phyloP scores from a whole-genome alignment of 345 rosid species.

The Populus deltoides region DNA sequence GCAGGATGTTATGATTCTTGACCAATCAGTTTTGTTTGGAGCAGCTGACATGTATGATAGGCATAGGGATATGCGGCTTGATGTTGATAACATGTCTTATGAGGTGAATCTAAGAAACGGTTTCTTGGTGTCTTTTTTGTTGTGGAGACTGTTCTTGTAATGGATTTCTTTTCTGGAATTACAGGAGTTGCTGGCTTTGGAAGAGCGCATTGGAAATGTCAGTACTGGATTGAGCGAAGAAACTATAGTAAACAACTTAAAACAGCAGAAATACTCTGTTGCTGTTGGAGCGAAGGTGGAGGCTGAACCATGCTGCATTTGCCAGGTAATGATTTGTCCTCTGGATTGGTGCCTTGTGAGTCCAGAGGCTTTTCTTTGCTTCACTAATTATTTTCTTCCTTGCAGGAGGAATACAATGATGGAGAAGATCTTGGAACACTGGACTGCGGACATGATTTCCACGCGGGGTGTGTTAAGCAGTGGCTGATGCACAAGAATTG shows the following conservation, averaged over 20 bases:
- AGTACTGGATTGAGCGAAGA: slow-evolving; percentile 82
- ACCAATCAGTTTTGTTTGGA: slow-evolving; percentile 64
- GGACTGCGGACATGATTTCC: slow-evolving; percentile 80
- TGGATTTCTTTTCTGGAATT: slow-evolving; percentile 4
- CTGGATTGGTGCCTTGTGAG: background rate
- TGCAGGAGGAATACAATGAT: slow-evolving; percentile 67
- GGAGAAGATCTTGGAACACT: slow-evolving; percentile 68
- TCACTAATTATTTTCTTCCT: slow-evolving; percentile 1
- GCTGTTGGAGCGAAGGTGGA: slow-evolving; percentile 36
- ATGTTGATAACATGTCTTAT: slow-evolving; percentile 95
- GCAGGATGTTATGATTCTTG: slow-evolving; percentile 82
- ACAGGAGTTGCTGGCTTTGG: slow-evolving; percentile 80
- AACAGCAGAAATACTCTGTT: slow-evolving; percentile 37
- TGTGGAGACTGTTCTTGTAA: background rate
- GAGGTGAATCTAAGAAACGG: slow-evolving; percentile 48
- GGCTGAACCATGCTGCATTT: slow-evolving; percentile 79
- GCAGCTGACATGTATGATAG: slow-evolving; percentile 66
- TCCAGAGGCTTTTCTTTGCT: background rate
- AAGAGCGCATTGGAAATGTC: slow-evolving; percentile 90
- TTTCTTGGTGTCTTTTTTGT: background rate
- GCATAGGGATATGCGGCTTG: slow-evolving; percentile 93
- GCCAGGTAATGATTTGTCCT: slow-evolving; percentile 52
- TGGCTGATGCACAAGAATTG: slow-evolving; percentile 80
- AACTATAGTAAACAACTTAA: slow-evolving; percentile 45
- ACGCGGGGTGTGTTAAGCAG: slow-evolving; percentile 60